Percentiles rank a stretch among this genome's conserved stretches.
These are phyloP conservation scores for Carex scoparia DNA, from an alignment of 176 grass and related monocot genomes.

Conservation along the genomic window DNA sequence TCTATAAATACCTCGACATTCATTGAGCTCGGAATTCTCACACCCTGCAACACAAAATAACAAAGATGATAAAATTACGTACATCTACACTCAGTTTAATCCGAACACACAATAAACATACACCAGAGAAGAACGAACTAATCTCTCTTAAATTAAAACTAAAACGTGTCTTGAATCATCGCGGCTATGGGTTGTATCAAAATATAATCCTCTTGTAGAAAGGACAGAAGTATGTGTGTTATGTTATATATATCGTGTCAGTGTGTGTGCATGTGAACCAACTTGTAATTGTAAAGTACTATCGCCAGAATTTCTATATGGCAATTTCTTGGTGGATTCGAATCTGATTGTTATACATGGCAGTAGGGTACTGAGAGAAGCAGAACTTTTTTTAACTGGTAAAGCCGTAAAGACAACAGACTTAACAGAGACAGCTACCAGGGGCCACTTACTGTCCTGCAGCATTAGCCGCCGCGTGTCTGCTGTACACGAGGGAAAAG, in stretches of 20 bases:
- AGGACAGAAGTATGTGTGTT: not conserved
- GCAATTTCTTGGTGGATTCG: constrained; percentile 3
- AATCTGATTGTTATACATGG: constrained; percentile 2
- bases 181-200: no score
- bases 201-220: not conserved
- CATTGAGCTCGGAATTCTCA: no score
- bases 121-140: no score
- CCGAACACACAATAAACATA: no score
- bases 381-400: not conserved
- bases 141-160: no score
- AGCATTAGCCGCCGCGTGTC: not conserved
- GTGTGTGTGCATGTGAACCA: not conserved
- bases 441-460: not conserved
- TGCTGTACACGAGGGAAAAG: constrained; percentile 2
- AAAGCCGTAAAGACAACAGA: not conserved
- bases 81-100: no score
- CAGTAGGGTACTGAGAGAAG: not conserved
- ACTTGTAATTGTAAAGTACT: not conserved
- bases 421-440: not conserved
- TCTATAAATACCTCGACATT: no score
- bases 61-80: no score
- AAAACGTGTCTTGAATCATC: no score
- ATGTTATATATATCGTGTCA: not conserved
- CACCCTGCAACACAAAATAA: no score
- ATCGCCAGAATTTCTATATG: not conserved